Evolutionary conservation across 1,284 basidiomycete genomes (phyloP).

Genomic region (Leccinum pachyderme): DNA sequence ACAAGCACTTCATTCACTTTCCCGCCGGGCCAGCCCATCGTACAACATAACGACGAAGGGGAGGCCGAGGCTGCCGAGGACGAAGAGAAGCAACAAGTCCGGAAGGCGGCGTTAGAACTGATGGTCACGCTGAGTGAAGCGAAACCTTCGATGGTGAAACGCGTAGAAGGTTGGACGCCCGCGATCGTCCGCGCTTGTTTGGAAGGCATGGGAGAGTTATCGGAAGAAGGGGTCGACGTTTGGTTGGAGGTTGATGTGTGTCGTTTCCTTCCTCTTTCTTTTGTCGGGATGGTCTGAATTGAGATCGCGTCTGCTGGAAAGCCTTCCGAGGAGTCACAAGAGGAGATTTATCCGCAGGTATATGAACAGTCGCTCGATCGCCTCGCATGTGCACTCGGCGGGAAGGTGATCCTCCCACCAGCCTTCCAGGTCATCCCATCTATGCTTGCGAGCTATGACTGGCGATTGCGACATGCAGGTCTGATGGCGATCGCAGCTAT

Average conservation of each 20-base stretch:
- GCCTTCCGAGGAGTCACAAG: slow-evolving; percentile 67
- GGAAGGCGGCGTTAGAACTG: slow-evolving; percentile 68
- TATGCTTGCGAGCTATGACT: slow-evolving; percentile 77
- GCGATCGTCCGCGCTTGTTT: slow-evolving; percentile 69
- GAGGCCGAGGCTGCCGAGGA: slow-evolving; percentile 44
- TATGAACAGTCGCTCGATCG: slow-evolving; percentile 80
- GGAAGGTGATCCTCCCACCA: slow-evolving; percentile 65
- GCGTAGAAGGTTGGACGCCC: slow-evolving; percentile 63
- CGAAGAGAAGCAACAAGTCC: slow-evolving; percentile 56
- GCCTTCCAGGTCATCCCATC: slow-evolving; percentile 78
- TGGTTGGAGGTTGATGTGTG: slow-evolving; percentile 77
- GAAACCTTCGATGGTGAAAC: slow-evolving; percentile 62
- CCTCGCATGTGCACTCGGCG: slow-evolving; percentile 72
- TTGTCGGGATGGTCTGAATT: neutral
- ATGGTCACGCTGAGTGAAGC: slow-evolving; percentile 76
- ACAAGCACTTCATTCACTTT: slow-evolving; percentile 47
- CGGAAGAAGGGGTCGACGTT: slow-evolving; percentile 53
- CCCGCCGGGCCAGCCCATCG: slow-evolving; percentile 39
- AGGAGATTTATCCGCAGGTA: slow-evolving; percentile 69
- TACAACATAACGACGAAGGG: slow-evolving; percentile 28
- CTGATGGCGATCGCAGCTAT: slow-evolving; percentile 79
- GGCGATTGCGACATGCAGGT: slow-evolving; percentile 78
- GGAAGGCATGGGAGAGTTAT: slow-evolving; percentile 78
- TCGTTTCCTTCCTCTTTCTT: slow-evolving; percentile 10
- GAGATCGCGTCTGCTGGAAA: slow-evolving; percentile 26